Base-by-base conservation (phyloP, 2,329 filamentous ascomycete species). In the Epichloe sp. region DNA sequence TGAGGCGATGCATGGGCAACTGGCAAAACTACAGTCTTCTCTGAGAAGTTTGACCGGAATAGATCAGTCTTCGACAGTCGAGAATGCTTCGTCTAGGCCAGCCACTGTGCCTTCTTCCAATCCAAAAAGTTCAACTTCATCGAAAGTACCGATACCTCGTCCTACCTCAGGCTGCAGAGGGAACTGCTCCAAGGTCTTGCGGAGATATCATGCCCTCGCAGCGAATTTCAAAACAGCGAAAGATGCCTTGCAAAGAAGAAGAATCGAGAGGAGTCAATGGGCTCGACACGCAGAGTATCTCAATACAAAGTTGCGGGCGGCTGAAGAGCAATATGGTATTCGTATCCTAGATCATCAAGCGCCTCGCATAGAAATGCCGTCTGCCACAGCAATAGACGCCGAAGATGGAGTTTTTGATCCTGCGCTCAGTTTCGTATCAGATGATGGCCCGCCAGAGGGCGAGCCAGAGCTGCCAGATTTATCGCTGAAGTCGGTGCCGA, bases 181-280 rank as follows among this genome's bases (percentile, higher is more conserved):
- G 2, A 17, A 53, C 21, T 69, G 69, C 48, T 54, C 57, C 5
- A 69, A 66, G 45, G 57, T 75, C 2, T 62, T 68, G 31, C 60
- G 62, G 19, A 72, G 66, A 48, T 73, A 73, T 50, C 62, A 63
- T 36, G 68, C 68, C 4, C 59, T 77, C 46, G 67, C 59, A 31
- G 60, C 60, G 47, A 70, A 64, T 54, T 72, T 72, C 58, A 74
- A 66, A 51, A 66, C 57, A 2, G 64, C 70, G 44, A 68, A 68
- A 51, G 63, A 64, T 12, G 62, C 65, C 7, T 62, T 72, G 8
- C 59, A 62, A 35, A 71, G 67, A 55, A 68, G 68, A 46, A 71
- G 69, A 31, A 63, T 67, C 1, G 66, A 71, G 23, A 68, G 68
- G 4, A 65, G 73, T 6, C 57, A 60, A 35, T 80, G 76, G 76